Evolutionary conservation across 495 filamentous ascomycete species (phyloP).

Genomic region (Astrothelium subdiscretum): DNA sequence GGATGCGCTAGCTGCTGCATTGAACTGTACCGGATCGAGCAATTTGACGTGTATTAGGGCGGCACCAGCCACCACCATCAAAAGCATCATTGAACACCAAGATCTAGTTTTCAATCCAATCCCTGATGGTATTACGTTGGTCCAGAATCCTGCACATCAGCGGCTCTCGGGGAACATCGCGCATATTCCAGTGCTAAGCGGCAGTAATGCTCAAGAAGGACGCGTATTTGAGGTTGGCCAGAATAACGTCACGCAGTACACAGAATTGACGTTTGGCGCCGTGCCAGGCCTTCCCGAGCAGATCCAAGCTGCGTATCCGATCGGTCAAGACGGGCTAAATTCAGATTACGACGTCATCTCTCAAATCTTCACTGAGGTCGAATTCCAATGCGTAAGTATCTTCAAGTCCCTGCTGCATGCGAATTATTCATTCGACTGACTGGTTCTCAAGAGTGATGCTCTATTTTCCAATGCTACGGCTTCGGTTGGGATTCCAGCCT

Average conservation of each 20-base stretch:
- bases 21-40: constrained; percentile 8
- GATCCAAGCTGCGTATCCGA: constrained; percentile 9
- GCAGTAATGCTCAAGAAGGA: constrained; percentile 10
- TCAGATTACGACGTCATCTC: constrained; percentile 8
- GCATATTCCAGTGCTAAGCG: constrained; percentile 8
- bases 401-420: not conserved
- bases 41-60: constrained; percentile 8
- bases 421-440: not conserved
- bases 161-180: constrained; percentile 1
- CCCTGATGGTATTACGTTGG: constrained; percentile 7
- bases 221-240: constrained; percentile 10
- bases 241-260: constrained; percentile 5
- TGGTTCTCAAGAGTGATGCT: not conserved
- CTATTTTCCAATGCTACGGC: constrained; percentile 6
- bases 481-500: constrained; percentile 13
- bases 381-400: constrained; percentile 11
- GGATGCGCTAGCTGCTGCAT: constrained; percentile 6
- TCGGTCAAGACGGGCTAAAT: constrained; percentile 2
- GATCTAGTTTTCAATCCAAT: constrained; percentile 6
- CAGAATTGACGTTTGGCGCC: constrained; percentile 1
- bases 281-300: not conserved
- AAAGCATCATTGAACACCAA: constrained; percentile 7
- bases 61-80: constrained; percentile 7
- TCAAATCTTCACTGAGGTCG: constrained; percentile 16
- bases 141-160: not conserved